Evolutionary conservation across 306 rosid genomes (phyloP).

Genomic region (Dicorynia guianensis): DNA sequence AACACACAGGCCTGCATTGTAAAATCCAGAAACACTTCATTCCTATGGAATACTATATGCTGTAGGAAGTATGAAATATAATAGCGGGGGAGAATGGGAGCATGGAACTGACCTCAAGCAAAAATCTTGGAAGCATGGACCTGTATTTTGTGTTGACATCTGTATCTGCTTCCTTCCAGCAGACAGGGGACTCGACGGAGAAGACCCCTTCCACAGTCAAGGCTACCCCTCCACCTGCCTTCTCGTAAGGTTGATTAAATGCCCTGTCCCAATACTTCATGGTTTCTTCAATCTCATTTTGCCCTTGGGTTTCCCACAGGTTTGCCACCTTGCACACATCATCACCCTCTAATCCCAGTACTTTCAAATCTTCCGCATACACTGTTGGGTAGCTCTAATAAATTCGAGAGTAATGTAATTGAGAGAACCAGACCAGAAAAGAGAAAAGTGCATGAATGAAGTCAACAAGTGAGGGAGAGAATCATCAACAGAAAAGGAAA

Average conservation of each 20-base stretch:
- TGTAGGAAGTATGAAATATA: too few relatives aligned
- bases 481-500: neutral
- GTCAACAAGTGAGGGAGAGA: neutral
- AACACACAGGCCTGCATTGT: conserved; percentile 71
- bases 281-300: conserved; percentile 71
- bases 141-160: conserved; percentile 83
- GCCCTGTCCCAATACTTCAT: conserved; percentile 75
- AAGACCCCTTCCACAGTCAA: neutral
- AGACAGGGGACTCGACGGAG: conserved; percentile 50
- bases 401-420: neutral
- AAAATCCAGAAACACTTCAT: conserved; percentile 35
- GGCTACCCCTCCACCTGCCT: conserved; percentile 81
- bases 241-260: conserved; percentile 86
- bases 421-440: conserved; percentile 20
- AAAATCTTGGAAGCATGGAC: conserved; percentile 77
- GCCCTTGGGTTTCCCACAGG: conserved; percentile 54
- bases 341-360: conserved; percentile 56
- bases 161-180: conserved; percentile 68
- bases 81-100: neutral
- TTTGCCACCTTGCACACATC: conserved; percentile 61
- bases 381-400: conserved; percentile 83
- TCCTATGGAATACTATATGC: conserved; percentile 17
- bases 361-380: conserved; percentile 78
- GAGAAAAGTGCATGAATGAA: neutral
- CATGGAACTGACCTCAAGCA: conserved; percentile 72